Percentiles rank a stretch among this genome's conserved stretches.
Evolutionary conservation across 2,329 filamentous ascomycete genomes (phyloP).

Genomic region (Plectosphaerella cucumerina): DNA sequence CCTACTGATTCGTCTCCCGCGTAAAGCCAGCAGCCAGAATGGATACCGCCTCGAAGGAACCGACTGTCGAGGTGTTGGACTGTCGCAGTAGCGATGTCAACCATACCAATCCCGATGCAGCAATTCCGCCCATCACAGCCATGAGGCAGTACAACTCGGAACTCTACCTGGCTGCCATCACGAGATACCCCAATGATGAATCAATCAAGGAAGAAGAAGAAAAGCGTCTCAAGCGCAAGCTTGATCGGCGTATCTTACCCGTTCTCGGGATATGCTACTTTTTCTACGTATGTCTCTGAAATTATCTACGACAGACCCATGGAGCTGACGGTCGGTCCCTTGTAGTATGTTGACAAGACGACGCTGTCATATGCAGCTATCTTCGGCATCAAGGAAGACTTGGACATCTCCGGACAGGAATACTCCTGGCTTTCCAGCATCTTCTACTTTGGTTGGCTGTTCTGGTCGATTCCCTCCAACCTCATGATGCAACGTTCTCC

Average conservation of each 20-base stretch:
- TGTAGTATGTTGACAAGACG: slow-evolving; percentile 23
- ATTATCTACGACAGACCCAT: neutral
- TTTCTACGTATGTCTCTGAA: slow-evolving; percentile 21
- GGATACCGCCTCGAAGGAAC: neutral
- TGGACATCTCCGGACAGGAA: slow-evolving; percentile 50
- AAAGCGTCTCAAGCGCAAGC: slow-evolving; percentile 27
- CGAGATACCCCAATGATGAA: slow-evolving; percentile 30
- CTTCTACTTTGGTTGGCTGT: slow-evolving; percentile 34
- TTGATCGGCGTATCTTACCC: slow-evolving; percentile 32
- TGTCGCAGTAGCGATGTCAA: neutral
- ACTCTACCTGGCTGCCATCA: slow-evolving; percentile 29
- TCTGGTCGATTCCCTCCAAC: slow-evolving; percentile 27
- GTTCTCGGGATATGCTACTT: slow-evolving; percentile 35
- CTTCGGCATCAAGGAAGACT: slow-evolving; percentile 57
- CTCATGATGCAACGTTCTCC: slow-evolving; percentile 25
- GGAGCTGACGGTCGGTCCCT: neutral
- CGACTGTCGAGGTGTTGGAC: neutral
- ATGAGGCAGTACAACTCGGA: neutral
- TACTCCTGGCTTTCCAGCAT: slow-evolving; percentile 42
- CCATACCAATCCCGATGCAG: neutral
- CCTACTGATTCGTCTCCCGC: neutral
- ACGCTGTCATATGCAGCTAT: slow-evolving; percentile 55
- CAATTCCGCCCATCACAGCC: neutral
- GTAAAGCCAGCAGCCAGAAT: neutral
- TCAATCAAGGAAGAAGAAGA: slow-evolving; percentile 28